phyloP scores from a whole-genome alignment of 306 rosid species.

The Abrus pulchellus region DNA sequence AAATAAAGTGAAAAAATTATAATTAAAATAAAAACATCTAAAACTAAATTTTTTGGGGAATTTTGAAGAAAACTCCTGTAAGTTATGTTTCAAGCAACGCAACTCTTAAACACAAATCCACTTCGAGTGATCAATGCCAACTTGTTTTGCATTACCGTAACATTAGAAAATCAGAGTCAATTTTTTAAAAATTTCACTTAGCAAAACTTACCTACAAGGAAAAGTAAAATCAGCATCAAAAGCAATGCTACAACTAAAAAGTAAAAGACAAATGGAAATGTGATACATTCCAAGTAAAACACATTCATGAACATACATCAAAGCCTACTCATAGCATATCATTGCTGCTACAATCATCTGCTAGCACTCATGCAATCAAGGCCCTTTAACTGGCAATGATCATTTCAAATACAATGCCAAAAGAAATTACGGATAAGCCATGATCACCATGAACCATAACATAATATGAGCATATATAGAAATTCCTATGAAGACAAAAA shows the following conservation, averaged over 20 bases:
- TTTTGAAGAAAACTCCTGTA: too few relatives aligned
- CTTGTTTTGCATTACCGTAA: too few relatives aligned
- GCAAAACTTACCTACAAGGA: background rate
- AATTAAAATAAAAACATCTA: too few relatives aligned
- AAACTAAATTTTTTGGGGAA: too few relatives aligned
- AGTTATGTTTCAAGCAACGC: too few relatives aligned
- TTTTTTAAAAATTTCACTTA: background rate
- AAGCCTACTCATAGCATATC: conserved; percentile 8
- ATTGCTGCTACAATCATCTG: conserved; percentile 19
- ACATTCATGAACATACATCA: background rate
- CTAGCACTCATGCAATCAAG: background rate
- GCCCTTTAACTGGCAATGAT: conserved; percentile 37
- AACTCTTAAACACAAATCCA: too few relatives aligned
- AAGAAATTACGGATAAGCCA: background rate
- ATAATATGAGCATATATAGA: conserved; percentile 11
- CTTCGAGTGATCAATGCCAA: too few relatives aligned
- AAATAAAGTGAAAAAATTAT: too few relatives aligned
- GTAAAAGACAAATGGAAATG: too few relatives aligned
- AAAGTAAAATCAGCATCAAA: background rate
- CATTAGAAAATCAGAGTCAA: background rate
- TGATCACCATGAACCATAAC: conserved; percentile 2
- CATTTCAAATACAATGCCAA: conserved; percentile 16
- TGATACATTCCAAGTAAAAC: background rate
- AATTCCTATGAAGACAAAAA: background rate
- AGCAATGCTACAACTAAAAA: background rate